Percentiles rank a stretch among this genome's conserved stretches.
These are phyloP conservation scores for Spathaspora girioi DNA, from an alignment of 805 yeast species.

Conservation along the genomic window DNA sequence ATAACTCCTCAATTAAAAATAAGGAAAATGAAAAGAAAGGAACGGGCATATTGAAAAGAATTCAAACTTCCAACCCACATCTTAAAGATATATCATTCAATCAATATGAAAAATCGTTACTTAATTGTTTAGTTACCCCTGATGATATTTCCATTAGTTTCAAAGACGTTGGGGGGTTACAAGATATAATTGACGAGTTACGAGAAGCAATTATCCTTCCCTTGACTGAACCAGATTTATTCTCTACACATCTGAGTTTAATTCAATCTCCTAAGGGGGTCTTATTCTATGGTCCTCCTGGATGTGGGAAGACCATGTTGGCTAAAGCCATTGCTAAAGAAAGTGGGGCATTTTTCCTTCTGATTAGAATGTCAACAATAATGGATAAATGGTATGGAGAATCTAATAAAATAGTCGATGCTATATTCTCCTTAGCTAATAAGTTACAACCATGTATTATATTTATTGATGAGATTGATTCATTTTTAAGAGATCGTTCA, in stretches of 20 bases:
- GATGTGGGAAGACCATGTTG: slow-evolving; percentile 96
- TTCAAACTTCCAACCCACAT: slow-evolving; percentile 53
- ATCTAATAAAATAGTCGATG: slow-evolving; percentile 89
- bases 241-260: slow-evolving; percentile 60
- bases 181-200: slow-evolving; percentile 74
- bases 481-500: slow-evolving; percentile 82
- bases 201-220: slow-evolving; percentile 89
- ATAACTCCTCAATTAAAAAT: slow-evolving; percentile 34
- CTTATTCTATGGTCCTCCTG: slow-evolving; percentile 90
- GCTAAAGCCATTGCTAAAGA: slow-evolving; percentile 94
- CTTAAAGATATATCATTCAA: slow-evolving; percentile 51
- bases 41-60: slow-evolving; percentile 34
- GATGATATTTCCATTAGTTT: slow-evolving; percentile 76
- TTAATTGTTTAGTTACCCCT: slow-evolving; percentile 79
- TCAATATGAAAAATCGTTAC: slow-evolving; percentile 72
- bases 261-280: slow-evolving; percentile 95
- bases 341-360: slow-evolving; percentile 86
- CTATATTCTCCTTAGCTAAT: slow-evolving; percentile 82
- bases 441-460: slow-evolving; percentile 93
- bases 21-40: slow-evolving; percentile 64
- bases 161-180: slow-evolving; percentile 86
- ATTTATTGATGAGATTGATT: slow-evolving; percentile 94
- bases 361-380: slow-evolving; percentile 86
- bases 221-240: slow-evolving; percentile 67
- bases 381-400: slow-evolving; percentile 99